Conservation (phyloP, 768 basidiomycete species). For the Kwoniella botswanensis region DNA sequence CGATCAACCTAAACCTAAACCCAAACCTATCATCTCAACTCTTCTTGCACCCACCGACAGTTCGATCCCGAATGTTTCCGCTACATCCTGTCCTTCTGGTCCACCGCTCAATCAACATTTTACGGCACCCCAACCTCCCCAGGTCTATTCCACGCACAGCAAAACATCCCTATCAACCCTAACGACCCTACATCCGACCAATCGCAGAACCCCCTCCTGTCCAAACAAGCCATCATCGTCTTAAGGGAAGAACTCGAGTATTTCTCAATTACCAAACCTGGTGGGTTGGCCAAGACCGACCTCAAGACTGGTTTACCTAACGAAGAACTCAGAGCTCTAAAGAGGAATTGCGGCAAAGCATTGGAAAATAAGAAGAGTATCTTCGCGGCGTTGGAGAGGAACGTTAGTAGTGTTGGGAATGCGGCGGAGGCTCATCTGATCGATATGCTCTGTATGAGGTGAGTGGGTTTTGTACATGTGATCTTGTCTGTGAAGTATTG, state of each 20-base stretch:
- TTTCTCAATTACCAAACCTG: constrained; percentile 78
- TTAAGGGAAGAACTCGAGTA: constrained; percentile 98
- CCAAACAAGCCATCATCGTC: constrained; percentile 98
- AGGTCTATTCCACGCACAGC: constrained; percentile 66
- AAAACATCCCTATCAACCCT: constrained; percentile 61
- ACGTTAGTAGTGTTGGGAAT: constrained; percentile 99
- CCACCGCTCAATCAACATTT: constrained; percentile 82
- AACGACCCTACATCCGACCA: constrained; percentile 25
- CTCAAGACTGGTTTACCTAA: constrained; percentile 62
- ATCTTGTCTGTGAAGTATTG: too few relatives aligned
- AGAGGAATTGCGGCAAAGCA: constrained; percentile 82
- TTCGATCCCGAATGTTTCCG: constrained; percentile 97
- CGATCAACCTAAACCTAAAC: neutral
- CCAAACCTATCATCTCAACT: constrained; percentile 17
- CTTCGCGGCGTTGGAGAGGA: constrained; percentile 96
- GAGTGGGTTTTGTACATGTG: constrained; percentile 35
- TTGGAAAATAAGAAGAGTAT: constrained; percentile 89
- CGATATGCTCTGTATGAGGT: constrained; percentile 99
- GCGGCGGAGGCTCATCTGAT: constrained; percentile 98
- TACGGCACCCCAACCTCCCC: constrained; percentile 77
- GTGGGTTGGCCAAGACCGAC: constrained; percentile 28
- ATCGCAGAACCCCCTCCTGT: constrained; percentile 82
- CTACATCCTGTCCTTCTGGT: constrained; percentile 92
- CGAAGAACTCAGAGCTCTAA: constrained; percentile 74
- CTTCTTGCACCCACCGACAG: constrained; percentile 60